phyloP scores from a whole-genome alignment of 2,329 filamentous ascomycete species.

The Trichoderma brevicompactum region DNA sequence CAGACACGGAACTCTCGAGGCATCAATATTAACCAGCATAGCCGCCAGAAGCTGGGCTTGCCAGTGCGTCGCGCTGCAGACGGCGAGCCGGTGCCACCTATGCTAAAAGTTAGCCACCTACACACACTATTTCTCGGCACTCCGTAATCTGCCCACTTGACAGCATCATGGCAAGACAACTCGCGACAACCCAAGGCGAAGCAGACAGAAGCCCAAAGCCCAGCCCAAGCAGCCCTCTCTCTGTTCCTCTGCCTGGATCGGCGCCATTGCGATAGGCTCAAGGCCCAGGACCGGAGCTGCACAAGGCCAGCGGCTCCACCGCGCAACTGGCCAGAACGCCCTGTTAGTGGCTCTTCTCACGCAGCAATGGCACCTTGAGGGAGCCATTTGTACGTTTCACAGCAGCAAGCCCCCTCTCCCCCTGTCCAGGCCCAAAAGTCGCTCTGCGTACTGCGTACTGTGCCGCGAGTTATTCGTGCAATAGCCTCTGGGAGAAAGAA shows the following conservation, averaged over 20 bases:
- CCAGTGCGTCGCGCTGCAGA: too few species aligned
- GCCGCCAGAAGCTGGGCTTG: not conserved
- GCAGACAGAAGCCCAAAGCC: conserved; percentile 4
- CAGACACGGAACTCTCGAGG: not conserved
- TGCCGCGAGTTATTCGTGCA: not conserved
- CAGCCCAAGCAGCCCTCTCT: not conserved
- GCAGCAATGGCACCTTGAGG: conserved; percentile 20
- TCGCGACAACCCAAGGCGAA: not conserved
- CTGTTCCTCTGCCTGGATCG: not conserved
- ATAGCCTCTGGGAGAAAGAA: not conserved
- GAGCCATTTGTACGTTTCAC: conserved; percentile 25
- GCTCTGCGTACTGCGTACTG: not conserved
- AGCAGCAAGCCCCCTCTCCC: conserved; percentile 14
- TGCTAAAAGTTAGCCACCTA: not conserved
- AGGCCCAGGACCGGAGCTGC: conserved; percentile 2
- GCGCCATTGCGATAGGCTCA: conserved; percentile 14
- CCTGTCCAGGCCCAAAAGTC: not conserved
- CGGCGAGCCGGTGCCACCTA: not conserved
- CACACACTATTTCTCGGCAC: not conserved
- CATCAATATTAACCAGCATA: not conserved
- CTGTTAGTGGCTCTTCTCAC: conserved; percentile 17
- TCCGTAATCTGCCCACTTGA: conserved; percentile 5
- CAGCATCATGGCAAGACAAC: conserved; percentile 1
- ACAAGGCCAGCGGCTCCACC: conserved; percentile 8
- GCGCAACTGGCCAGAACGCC: not conserved